Conservation (phyloP, 352 stramenopile genomes). For the Phytophthora cactorum region DNA sequence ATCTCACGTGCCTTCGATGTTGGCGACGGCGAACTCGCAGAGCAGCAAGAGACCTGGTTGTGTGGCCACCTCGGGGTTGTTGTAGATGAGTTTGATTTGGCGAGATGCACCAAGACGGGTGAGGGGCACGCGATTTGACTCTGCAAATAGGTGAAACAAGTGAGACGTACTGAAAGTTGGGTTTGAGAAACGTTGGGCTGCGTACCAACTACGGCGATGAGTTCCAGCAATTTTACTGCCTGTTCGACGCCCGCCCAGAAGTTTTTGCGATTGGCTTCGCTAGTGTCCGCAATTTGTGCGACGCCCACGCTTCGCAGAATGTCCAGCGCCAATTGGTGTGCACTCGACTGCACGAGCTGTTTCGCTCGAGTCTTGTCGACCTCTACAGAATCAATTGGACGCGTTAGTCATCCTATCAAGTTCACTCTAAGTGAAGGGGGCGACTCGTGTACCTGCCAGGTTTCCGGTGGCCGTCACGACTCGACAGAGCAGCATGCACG, state of each 20-base stretch:
- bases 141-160: constrained; percentile 19
- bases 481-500: constrained; percentile 63
- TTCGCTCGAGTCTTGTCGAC: constrained; percentile 36
- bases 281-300: constrained; percentile 11
- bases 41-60: constrained; percentile 51
- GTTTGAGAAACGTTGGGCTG: not conserved
- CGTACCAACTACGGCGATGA: constrained; percentile 54
- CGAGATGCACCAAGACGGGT: constrained; percentile 61
- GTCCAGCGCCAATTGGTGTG: constrained; percentile 54
- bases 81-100: constrained; percentile 67
- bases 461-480: constrained; percentile 34
- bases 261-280: constrained; percentile 9
- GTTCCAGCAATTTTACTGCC: constrained; percentile 56
- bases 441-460: constrained; percentile 16
- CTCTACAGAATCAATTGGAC: constrained; percentile 5
- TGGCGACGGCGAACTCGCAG: constrained; percentile 59
- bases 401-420: not conserved
- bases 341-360: constrained; percentile 48
- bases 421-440: not conserved
- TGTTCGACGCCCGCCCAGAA: constrained; percentile 45
- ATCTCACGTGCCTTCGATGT: constrained; percentile 34
- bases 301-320: constrained; percentile 41
- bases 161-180: not conserved
- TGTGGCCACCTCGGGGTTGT: constrained; percentile 38
- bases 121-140: constrained; percentile 56